Percentiles rank a stretch among this genome's conserved stretches.
Evolutionary conservation across 768 basidiomycete genomes (phyloP).

Genomic region (Clitopilus passeckerianus): DNA sequence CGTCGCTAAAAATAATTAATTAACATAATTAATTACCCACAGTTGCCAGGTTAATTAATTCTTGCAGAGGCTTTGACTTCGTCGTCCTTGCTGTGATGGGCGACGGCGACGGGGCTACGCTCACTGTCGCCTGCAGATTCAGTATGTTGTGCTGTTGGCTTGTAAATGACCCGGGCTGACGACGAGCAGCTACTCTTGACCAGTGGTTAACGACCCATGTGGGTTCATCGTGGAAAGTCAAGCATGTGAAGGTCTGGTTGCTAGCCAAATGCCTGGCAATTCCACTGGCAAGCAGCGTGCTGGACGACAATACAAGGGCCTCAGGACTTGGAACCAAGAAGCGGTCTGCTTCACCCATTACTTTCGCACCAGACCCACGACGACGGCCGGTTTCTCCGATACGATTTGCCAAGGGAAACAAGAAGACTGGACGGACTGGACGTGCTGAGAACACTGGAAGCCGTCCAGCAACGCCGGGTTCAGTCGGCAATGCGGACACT

Average conservation of each 20-base stretch:
- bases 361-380: slow-evolving; percentile 50
- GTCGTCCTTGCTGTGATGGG: not conserved
- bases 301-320: not conserved
- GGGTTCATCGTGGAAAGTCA: slow-evolving; percentile 54
- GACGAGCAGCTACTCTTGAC: slow-evolving; percentile 56
- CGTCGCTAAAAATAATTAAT: not conserved
- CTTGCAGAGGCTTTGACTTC: not conserved
- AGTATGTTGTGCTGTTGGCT: slow-evolving; percentile 29
- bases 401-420: slow-evolving; percentile 27
- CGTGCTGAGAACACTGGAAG: slow-evolving; percentile 3
- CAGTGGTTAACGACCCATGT: slow-evolving; percentile 76
- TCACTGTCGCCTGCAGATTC: slow-evolving; percentile 53
- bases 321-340: slow-evolving; percentile 6
- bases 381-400: slow-evolving; percentile 38
- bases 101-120: not conserved
- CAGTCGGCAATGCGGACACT: slow-evolving; percentile 4
- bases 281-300: slow-evolving; percentile 17
- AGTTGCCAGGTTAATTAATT: not conserved
- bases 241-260: slow-evolving; percentile 58
- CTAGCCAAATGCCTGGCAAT: slow-evolving; percentile 49
- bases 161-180: slow-evolving; percentile 1
- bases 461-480: slow-evolving; percentile 5
- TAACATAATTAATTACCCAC: not conserved
- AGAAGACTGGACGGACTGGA: slow-evolving; percentile 2
- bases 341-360: slow-evolving; percentile 63